Evolutionary conservation across 306 rosid genomes (phyloP).

Genomic region (Lablab purpureus): DNA sequence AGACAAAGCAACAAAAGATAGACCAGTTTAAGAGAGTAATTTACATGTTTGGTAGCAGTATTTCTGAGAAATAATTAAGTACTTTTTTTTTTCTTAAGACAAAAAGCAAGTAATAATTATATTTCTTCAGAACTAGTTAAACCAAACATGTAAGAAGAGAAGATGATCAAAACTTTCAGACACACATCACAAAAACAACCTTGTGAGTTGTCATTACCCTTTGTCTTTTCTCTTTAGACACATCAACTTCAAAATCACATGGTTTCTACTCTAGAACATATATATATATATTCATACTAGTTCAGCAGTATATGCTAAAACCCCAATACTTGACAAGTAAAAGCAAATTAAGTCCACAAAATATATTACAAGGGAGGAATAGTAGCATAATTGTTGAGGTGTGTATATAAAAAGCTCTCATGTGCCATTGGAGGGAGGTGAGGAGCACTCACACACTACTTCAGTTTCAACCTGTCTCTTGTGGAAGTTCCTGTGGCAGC

Average conservation of each 20-base stretch:
- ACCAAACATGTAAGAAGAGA: constrained; percentile 11
- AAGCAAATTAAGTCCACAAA: constrained; percentile 26
- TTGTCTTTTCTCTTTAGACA: constrained; percentile 44
- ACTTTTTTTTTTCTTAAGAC: neutral
- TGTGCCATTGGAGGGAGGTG: constrained; percentile 59
- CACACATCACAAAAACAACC: constrained; percentile 26
- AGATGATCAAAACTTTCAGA: constrained; percentile 22
- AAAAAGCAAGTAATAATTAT: neutral
- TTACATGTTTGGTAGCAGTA: neutral
- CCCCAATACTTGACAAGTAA: constrained; percentile 40
- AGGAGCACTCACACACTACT: constrained; percentile 60
- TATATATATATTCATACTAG: neutral
- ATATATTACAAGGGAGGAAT: constrained; percentile 39
- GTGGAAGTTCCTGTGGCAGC: constrained; percentile 92
- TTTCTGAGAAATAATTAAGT: neutral
- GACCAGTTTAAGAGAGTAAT: neutral
- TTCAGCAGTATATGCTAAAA: constrained; percentile 11
- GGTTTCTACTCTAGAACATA: constrained; percentile 22
- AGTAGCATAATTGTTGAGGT: constrained; percentile 10
- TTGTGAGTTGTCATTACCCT: constrained; percentile 3
- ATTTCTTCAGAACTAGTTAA: neutral
- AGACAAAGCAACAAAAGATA: neutral
- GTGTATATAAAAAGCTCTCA: neutral
- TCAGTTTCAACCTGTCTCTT: constrained; percentile 66
- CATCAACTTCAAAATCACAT: constrained; percentile 24